These are phyloP conservation scores for Ampelomyces quisqualis DNA, from an alignment of 2,329 filamentous ascomycete species.

Conservation along the genomic window DNA sequence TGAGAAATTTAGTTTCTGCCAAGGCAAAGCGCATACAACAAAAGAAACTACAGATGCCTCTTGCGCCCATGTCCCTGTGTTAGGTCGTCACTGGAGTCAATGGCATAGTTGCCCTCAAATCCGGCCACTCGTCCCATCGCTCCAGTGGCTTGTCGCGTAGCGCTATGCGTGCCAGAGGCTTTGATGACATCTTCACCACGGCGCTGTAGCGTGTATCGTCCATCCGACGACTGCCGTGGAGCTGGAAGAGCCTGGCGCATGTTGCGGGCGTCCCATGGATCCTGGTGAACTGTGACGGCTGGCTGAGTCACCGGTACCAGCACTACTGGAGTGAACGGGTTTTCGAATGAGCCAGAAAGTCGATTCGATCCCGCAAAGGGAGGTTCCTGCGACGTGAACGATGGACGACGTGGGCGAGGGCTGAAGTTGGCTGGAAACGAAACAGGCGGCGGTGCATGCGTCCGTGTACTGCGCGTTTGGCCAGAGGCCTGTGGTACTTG, in stretches of 20 bases:
- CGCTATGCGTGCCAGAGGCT: conserved; percentile 5
- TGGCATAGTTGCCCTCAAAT: conserved; percentile 18
- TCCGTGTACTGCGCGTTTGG: conserved; percentile 19
- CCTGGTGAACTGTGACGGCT: conserved; percentile 11
- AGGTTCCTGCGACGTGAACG: conserved; percentile 16
- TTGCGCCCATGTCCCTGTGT: conserved; percentile 3
- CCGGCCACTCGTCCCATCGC: conserved; percentile 15
- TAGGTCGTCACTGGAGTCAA: conserved; percentile 10
- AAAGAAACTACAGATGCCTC: not conserved
- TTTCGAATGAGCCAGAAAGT: conserved; percentile 9
- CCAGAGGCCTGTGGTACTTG: conserved; percentile 17
- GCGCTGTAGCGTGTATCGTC: conserved; percentile 14
- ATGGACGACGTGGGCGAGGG: conserved; percentile 22
- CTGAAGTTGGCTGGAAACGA: conserved; percentile 21
- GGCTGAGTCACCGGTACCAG: too few species aligned
- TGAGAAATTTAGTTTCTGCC: too few species aligned
- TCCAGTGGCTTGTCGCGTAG: conserved; percentile 21
- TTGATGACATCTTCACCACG: conserved; percentile 18
- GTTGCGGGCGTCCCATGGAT: conserved; percentile 30
- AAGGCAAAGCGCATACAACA: not conserved
- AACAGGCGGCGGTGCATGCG: conserved; percentile 18
- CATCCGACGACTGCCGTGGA: conserved; percentile 6
- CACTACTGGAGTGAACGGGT: conserved; percentile 13
- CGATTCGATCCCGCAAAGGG: conserved; percentile 21
- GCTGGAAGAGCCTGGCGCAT: conserved; percentile 22